Evolutionary conservation across 345 rosid genomes (phyloP).

Genomic region (Lepidium sativum): DNA sequence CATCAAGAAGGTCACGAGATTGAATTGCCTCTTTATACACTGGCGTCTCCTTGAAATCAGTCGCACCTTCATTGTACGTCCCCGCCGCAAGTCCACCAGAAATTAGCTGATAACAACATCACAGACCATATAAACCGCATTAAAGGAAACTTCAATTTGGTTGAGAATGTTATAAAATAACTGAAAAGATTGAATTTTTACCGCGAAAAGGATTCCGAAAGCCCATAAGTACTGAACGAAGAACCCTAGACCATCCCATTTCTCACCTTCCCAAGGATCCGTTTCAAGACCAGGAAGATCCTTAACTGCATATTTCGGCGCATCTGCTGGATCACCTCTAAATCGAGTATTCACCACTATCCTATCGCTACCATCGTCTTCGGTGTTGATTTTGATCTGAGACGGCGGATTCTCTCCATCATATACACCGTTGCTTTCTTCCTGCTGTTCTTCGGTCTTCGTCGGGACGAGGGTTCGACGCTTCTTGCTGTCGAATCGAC

Average conservation of each 20-base stretch:
- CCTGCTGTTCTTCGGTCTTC: slow-evolving; percentile 17
- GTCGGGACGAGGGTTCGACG: slow-evolving; percentile 40
- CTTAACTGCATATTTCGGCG: slow-evolving; percentile 31
- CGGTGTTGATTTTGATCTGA: slow-evolving; percentile 27
- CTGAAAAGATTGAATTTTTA: slow-evolving; percentile 4
- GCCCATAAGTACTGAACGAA: slow-evolving; percentile 86
- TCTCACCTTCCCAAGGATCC: slow-evolving; percentile 73
- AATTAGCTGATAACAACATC: slow-evolving; percentile 39
- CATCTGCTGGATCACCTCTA: slow-evolving; percentile 16
- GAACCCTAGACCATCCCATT: slow-evolving; percentile 85
- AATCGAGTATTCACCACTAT: slow-evolving; percentile 26
- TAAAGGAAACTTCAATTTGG: neutral
- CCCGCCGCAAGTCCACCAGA: slow-evolving; percentile 80
- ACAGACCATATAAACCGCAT: neutral
- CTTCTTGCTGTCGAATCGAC: slow-evolving; percentile 64
- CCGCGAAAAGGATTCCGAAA: slow-evolving; percentile 78
- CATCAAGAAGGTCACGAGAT: slow-evolving; percentile 66
- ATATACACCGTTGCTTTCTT: slow-evolving; percentile 4
- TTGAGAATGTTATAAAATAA: neutral
- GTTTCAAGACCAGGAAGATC: slow-evolving; percentile 57
- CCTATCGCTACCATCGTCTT: slow-evolving; percentile 6
- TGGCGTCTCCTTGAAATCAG: slow-evolving; percentile 86
- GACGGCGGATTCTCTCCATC: slow-evolving; percentile 11
- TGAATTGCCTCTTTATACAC: slow-evolving; percentile 70
- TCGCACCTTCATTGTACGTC: slow-evolving; percentile 86